These are phyloP conservation scores for Dendrobium huoshanense DNA, from an alignment of 106 monocot species.

Conservation along the genomic window DNA sequence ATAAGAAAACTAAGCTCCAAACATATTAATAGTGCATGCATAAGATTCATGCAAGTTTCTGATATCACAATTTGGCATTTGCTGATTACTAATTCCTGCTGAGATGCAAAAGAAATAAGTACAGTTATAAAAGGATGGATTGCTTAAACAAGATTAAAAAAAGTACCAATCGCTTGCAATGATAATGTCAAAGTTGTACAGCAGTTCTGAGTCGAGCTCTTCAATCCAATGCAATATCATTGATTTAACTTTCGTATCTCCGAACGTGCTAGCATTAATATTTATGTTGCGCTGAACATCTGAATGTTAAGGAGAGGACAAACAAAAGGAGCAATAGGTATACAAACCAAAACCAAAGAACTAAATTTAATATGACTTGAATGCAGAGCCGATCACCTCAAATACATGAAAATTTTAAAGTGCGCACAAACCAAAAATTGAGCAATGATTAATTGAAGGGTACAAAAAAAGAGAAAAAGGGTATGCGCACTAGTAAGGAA, in stretches of 20 bases:
- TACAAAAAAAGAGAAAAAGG: too few species aligned
- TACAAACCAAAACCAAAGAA: slow-evolving; percentile 5
- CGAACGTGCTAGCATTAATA: slow-evolving; percentile 51
- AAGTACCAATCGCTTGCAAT: slow-evolving; percentile 96
- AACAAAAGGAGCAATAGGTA: not conserved
- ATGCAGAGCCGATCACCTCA: not conserved
- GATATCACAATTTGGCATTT: not conserved
- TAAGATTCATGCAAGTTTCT: not conserved
- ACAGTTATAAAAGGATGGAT: not conserved
- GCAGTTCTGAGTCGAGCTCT: slow-evolving; percentile 31
- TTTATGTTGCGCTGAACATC: slow-evolving; percentile 72
- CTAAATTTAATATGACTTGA: not conserved
- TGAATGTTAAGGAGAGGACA: slow-evolving; percentile 30
- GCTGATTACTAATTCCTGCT: not conserved
- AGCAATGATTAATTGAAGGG: too few species aligned
- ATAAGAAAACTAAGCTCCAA: too few species aligned
- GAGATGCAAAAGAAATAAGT: not conserved
- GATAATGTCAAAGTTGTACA: slow-evolving; percentile 74
- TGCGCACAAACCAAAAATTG: not conserved
- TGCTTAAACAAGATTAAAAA: not conserved
- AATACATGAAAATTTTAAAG: not conserved
- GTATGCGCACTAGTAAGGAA: not conserved
- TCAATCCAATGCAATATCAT: slow-evolving; percentile 80
- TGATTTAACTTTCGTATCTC: slow-evolving; percentile 59
- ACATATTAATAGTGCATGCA: too few species aligned